Evolutionary conservation across 805 yeast species (phyloP).

Genomic region (Dipodascus geniculatus): DNA sequence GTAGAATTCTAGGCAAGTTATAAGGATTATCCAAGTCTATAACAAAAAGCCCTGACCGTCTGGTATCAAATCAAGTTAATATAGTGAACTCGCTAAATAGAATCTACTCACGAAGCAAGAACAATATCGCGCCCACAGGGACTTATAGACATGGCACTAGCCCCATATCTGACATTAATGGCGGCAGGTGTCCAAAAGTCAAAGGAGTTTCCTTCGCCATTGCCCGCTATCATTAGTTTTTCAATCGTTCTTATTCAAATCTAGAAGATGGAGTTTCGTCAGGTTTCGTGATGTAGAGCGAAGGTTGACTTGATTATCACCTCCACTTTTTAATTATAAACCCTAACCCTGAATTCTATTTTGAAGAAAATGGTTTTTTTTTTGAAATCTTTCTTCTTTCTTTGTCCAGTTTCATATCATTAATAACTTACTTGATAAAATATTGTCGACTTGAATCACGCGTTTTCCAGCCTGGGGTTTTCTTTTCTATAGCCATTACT

Average conservation of each 20-base stretch:
- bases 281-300: too few species aligned
- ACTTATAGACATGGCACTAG: constrained; percentile 79
- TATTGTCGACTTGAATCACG: background rate
- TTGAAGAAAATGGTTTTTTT: background rate
- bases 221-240: background rate
- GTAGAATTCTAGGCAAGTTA: constrained; percentile 88
- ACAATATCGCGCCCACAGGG: constrained; percentile 92
- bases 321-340: too few species aligned
- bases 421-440: background rate
- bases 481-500: background rate
- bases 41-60: constrained; percentile 65
- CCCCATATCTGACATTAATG: constrained; percentile 30
- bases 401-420: background rate
- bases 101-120: constrained; percentile 55
- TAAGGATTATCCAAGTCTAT: constrained; percentile 95
- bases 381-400: background rate
- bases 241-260: background rate
- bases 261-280: background rate
- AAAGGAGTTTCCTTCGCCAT: background rate
- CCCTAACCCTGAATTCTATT: background rate
- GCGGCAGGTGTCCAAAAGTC: background rate
- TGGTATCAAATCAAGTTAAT: constrained; percentile 1
- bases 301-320: too few species aligned
- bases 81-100: constrained; percentile 13
- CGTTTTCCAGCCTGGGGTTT: background rate